Base-by-base conservation (phyloP, 257 asterid genomes). In the Nemophila menziesii region DNA sequence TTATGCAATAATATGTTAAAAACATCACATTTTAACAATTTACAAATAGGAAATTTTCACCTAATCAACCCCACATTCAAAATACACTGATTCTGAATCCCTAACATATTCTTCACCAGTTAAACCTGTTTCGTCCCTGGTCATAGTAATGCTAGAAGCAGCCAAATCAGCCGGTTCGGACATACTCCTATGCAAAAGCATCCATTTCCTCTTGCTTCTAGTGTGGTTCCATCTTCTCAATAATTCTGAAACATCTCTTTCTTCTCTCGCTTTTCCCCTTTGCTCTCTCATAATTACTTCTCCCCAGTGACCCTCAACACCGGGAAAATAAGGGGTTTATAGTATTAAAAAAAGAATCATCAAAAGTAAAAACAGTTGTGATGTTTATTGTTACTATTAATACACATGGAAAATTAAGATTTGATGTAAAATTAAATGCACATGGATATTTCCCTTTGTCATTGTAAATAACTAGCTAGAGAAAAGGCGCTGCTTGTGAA, bases 121-220 rank as follows among this genome's bases (percentile, higher is more conserved):
- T 9, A 44, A 47, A 12, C 58, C 44, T 2, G 50, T 15, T 16
- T 59, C 75, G 1, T 50, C 77, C 18, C 60, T 43, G n/a, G 51
- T 51, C 16, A 73, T 8, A 0, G 51, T 55, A 15, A 64, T 62
- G 71, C 84, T 77, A 3, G 82, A 63, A 34, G 75, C 74, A 0
- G 72, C 43, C 1, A 70, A 53, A 24, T 29, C 2, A 8, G 1
- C 48, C 0, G 33, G 13, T 46, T 63, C 70, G 1, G 56, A 23
- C 29, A 44, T 21, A 4, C 26, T 23, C 43, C 45, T 46, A 1
- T 52, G 61, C 12, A 51, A 54, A 19, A 66, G 57, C 42, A 66
- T 80, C 0, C 77, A 85, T 70, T 70, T 82, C 57, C 82, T 69
- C 50, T 59, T 72, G 49, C 45, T 65, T 14, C 76, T 73, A 20